Evolutionary conservation across 805 yeast genomes (phyloP), one percentile per base, ranked within the genome.

Genomic region (Isabelozyma pseudorhagii): DNA sequence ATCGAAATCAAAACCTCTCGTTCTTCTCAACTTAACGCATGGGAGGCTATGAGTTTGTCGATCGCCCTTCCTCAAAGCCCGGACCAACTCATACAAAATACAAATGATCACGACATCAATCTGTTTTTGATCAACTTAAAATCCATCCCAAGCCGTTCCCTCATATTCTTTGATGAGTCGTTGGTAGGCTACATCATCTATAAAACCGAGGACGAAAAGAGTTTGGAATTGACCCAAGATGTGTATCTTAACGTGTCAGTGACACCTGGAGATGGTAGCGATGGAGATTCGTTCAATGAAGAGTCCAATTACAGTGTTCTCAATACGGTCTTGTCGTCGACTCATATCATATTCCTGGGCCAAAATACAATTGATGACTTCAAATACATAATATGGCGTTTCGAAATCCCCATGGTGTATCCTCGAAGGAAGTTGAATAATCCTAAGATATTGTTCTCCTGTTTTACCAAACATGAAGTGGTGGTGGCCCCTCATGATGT

Each of bases 121-220:
- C 43, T 27, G 38, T 39, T 45, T 15, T 31, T 40, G 14, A n/a
- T 45, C 14, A 41, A 11, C 38, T 42, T 42, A 13, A 38, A 31
- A 36, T 18, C 49, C 18, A 41, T 18, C 39, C 38, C 15, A 5
- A 34, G 36, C 43, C 51, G 67, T 41, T 40, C 38, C n/a, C 49
- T 66, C 17, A 56, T 64, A 17, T 71, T 68, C 47, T 67, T 62
- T 50, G 73, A 69, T 46, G 75, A 71, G 47, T 42, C 53, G 3
- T 54, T 68, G 29, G 46, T 49, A 10, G 74, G 70, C 1, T 70
- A 61, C 50, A 46, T 70, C 21, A 45, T 66, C 27, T 59, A 56
- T 48, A 49, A 59, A 15, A 45, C 48, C 14, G 36, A 49, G 11
- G 25, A 51, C 14, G 44, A 42, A 14, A 17, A 42, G 34, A 48